phyloP scores from a whole-genome alignment of 2,329 filamentous ascomycete species.

The Septoria petroselini region DNA sequence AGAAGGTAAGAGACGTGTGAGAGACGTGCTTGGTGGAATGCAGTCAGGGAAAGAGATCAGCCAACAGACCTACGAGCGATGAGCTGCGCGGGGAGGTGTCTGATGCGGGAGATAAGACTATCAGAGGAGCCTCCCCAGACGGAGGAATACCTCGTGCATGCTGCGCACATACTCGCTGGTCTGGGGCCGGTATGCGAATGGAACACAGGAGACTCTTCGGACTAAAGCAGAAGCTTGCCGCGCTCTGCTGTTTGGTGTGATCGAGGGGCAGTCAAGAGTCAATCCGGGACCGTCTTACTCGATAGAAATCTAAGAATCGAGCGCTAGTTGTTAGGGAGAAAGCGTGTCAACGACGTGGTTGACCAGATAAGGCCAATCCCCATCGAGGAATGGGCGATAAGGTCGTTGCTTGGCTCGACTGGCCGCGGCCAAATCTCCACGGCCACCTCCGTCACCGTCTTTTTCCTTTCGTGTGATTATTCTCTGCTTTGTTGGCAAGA shows the following conservation, averaged over 20 bases:
- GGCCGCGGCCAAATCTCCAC: conserved; percentile 8
- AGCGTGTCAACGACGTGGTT: not conserved
- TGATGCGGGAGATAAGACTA: conserved; percentile 21
- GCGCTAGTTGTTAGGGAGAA: conserved; percentile 6
- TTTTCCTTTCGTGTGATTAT: no score
- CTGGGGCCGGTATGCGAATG: conserved; percentile 2
- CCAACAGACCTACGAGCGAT: conserved; percentile 15
- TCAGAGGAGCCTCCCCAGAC: conserved; percentile 15
- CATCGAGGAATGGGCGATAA: conserved; percentile 7
- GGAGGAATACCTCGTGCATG: conserved; percentile 16
- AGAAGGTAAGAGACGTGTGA: no score
- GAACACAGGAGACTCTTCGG: conserved; percentile 22
- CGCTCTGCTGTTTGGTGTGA: not conserved
- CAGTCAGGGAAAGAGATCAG: not conserved
- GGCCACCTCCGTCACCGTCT: conserved; percentile 2
- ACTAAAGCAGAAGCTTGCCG: not conserved
- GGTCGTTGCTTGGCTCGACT: not conserved
- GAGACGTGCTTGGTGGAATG: no score
- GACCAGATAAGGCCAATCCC: conserved; percentile 11
- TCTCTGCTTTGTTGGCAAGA: no score
- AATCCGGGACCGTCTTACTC: conserved; percentile 21
- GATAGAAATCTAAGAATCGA: conserved; percentile 20
- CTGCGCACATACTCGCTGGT: conserved; percentile 6
- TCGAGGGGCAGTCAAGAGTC: not conserved
- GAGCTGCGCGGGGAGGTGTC: not conserved